phyloP scores from a whole-genome alignment of 2,329 filamentous ascomycete species.

The Teratosphaeria viscida region DNA sequence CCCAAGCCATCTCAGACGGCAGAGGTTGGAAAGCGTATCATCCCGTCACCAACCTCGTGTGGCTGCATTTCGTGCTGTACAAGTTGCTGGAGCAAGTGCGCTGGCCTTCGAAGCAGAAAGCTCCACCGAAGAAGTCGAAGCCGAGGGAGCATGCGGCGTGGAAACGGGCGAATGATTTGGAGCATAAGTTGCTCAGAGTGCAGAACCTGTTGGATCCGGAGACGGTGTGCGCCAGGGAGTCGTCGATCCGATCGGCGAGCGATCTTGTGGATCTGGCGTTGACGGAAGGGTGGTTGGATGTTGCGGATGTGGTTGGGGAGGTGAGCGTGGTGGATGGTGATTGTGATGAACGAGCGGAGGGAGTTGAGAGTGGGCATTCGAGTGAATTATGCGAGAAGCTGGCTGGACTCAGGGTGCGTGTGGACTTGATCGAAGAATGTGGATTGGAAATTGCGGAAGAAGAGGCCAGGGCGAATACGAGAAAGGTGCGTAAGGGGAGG shows the following conservation, averaged over 20 bases:
- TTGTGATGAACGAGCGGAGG: neutral
- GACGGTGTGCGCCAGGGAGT: constrained; percentile 9
- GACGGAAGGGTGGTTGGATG: constrained; percentile 25
- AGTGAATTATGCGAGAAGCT: neutral
- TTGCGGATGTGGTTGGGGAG: constrained; percentile 25
- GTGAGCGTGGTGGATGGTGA: constrained; percentile 2
- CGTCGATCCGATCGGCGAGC: constrained; percentile 6
- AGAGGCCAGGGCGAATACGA: constrained; percentile 1
- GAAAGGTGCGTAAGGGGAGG: neutral
- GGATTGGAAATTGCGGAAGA: constrained; percentile 3
- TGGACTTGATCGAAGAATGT: constrained; percentile 5
- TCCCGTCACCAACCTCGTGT: constrained; percentile 52
- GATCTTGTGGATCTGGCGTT: constrained; percentile 25
- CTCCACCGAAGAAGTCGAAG: constrained; percentile 9
- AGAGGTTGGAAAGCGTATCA: constrained; percentile 44
- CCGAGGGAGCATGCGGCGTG: constrained; percentile 12
- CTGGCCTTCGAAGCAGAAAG: constrained; percentile 9
- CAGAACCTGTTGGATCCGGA: constrained; percentile 30
- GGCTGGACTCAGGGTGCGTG: constrained; percentile 1
- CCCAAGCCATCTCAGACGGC: neutral
- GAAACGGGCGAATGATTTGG: constrained; percentile 29
- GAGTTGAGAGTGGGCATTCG: neutral
- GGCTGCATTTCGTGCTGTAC: constrained; percentile 51
- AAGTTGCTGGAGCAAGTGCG: constrained; percentile 40
- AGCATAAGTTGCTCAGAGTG: constrained; percentile 27